Conservation (phyloP, 2,329 filamentous ascomycete species). For the Dactylonectria estremocensis region DNA sequence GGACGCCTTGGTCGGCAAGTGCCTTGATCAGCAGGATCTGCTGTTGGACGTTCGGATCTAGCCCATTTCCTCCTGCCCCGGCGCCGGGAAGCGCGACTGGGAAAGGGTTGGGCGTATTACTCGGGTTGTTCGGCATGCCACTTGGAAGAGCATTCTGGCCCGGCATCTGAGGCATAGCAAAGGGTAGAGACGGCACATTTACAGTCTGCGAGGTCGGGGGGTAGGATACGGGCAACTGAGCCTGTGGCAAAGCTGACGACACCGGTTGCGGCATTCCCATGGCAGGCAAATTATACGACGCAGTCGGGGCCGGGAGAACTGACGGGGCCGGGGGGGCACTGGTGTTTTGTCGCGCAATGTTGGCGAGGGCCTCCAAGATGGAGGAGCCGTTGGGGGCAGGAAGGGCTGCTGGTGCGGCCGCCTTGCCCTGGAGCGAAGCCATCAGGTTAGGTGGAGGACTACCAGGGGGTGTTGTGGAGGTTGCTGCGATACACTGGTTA, state of each 20-base stretch:
- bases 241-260: constrained; percentile 50
- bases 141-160: constrained; percentile 54
- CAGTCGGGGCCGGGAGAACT: constrained; percentile 58
- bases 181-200: constrained; percentile 68
- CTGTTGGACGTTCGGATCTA: constrained; percentile 74
- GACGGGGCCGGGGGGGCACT: constrained; percentile 61
- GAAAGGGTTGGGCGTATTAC: constrained; percentile 50
- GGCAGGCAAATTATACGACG: constrained; percentile 58
- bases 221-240: constrained; percentile 53
- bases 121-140: constrained; percentile 46
- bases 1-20: constrained; percentile 81
- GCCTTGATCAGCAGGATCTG: constrained; percentile 83
- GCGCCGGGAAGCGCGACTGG: constrained; percentile 52
- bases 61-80: constrained; percentile 50
- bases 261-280: constrained; percentile 52
- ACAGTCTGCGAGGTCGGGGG: constrained; percentile 69
- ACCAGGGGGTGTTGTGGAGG: constrained; percentile 80
- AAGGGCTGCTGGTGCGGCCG: constrained; percentile 56
- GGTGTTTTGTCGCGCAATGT: constrained; percentile 83
- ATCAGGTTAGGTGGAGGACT: constrained; percentile 67
- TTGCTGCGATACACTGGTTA: constrained; percentile 67
- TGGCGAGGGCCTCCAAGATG: constrained; percentile 85
- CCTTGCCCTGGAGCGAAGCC: constrained; percentile 55
- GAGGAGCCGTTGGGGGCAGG: constrained; percentile 66
- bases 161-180: constrained; percentile 54